These are phyloP conservation scores for Aspergillus sp. DNA, from an alignment of 2,329 filamentous ascomycete species.

Conservation along the genomic window DNA sequence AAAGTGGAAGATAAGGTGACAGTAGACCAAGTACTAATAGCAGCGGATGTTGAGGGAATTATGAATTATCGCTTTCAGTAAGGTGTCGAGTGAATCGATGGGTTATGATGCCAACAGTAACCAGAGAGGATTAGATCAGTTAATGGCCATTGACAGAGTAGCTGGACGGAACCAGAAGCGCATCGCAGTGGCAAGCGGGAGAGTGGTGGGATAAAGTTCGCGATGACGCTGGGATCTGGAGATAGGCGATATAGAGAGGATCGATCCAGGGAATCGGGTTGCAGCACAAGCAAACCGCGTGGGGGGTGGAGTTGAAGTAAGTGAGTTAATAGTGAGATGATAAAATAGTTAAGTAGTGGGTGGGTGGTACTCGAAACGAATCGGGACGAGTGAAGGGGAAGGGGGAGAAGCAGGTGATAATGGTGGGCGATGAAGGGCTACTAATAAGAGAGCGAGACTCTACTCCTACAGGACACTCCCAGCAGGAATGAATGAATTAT, in stretches of 20 bases:
- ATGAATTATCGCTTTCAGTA: neutral
- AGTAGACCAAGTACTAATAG: no score
- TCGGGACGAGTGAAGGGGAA: neutral
- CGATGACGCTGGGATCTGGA: constrained; percentile 15
- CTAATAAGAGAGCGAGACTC: constrained; percentile 8
- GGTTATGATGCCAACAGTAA: constrained; percentile 10
- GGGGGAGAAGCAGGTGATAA: neutral
- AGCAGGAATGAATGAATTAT: neutral
- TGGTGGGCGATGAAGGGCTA: constrained; percentile 1
- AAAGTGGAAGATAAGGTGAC: neutral
- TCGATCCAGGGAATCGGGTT: constrained; percentile 1
- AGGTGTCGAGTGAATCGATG: neutral
- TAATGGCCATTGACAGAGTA: constrained; percentile 4
- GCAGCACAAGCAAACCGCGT: neutral
- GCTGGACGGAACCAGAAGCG: constrained; percentile 11
- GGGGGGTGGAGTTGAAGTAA: neutral
- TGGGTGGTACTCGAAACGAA: constrained; percentile 8
- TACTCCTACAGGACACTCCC: neutral
- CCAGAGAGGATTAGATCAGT: constrained; percentile 6
- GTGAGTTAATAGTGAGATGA: neutral
- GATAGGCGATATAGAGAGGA: neutral
- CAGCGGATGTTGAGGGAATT: constrained; percentile 6
- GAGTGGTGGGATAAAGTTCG: constrained; percentile 14
- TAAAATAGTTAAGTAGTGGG: no score
- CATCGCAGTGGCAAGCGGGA: constrained; percentile 23